These are phyloP conservation scores for Boletus edulis DNA, from an alignment of 768 basidiomycete species.

Conservation along the genomic window DNA sequence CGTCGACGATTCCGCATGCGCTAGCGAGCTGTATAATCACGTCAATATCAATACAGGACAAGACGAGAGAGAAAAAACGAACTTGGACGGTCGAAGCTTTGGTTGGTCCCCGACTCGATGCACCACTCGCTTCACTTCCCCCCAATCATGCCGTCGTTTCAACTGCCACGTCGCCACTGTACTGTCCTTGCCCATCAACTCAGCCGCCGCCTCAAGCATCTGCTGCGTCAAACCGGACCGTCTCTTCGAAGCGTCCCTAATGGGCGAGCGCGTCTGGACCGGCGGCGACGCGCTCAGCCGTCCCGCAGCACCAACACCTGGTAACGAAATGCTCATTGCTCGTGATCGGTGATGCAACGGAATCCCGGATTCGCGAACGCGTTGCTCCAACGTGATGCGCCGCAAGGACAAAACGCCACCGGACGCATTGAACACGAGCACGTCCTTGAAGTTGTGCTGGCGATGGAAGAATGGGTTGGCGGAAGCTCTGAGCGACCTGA, in stretches of 20 bases:
- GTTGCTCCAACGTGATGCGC: slow-evolving; percentile 47
- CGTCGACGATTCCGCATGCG: too few species aligned
- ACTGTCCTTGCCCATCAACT: slow-evolving; percentile 36
- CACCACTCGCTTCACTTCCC: slow-evolving; percentile 37
- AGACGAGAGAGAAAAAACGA: too few species aligned
- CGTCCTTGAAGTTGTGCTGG: slow-evolving; percentile 56
- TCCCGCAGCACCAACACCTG: slow-evolving; percentile 46
- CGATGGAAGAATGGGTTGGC: slow-evolving; percentile 30
- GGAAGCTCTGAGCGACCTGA: slow-evolving; percentile 29
- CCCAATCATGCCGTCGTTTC: too few species aligned
- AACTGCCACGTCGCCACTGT: too few species aligned
- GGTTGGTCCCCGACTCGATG: slow-evolving; percentile 4
- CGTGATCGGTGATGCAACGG: slow-evolving; percentile 27
- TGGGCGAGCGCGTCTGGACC: slow-evolving; percentile 10
- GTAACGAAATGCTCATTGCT: slow-evolving; percentile 61
- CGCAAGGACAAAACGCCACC: slow-evolving; percentile 56
- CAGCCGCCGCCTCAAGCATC: slow-evolving; percentile 35
- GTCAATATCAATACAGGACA: too few species aligned
- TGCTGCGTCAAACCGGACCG: slow-evolving; percentile 34
- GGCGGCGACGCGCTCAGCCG: slow-evolving; percentile 32
- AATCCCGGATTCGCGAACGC: slow-evolving; percentile 21
- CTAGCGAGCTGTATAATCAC: slow-evolving; percentile 12
- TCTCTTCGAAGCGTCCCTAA: slow-evolving; percentile 26
- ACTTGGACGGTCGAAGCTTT: slow-evolving; percentile 16
- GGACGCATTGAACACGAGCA: slow-evolving; percentile 64